Evolutionary conservation across 139 green algal species (phyloP).

Genomic region (Auxenochlorella pyrenoidosa): DNA sequence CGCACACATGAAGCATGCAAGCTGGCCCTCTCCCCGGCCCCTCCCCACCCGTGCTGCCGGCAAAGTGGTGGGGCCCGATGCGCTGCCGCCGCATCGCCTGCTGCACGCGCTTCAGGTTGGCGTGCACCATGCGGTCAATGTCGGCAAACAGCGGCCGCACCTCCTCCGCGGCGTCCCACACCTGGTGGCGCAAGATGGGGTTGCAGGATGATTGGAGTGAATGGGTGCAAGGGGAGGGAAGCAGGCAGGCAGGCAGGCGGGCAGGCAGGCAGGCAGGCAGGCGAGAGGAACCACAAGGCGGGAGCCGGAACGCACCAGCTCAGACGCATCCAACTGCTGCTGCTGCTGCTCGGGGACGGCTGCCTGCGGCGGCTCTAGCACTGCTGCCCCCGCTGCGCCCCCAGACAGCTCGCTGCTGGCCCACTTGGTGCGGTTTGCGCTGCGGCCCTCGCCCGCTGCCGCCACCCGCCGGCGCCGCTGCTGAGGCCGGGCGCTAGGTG

Average conservation of each 20-base stretch:
- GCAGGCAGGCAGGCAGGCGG: no score
- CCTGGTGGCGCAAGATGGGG: neutral
- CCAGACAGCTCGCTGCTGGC: slow-evolving; percentile 17
- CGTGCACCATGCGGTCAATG: slow-evolving; percentile 76
- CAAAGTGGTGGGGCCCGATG: slow-evolving; percentile 92
- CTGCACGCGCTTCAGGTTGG: slow-evolving; percentile 79
- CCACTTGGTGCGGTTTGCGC: slow-evolving; percentile 77
- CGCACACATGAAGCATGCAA: neutral
- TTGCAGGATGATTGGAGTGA: neutral
- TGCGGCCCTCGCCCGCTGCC: slow-evolving; percentile 64
- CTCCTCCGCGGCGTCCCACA: slow-evolving; percentile 30
- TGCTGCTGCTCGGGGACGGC: neutral
- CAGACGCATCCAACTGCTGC: slow-evolving; percentile 32
- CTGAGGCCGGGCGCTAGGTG: neutral
- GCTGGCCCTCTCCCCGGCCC: no score
- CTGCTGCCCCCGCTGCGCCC: neutral
- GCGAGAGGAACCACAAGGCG: neutral
- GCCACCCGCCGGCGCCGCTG: neutral
- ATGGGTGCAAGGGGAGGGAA: no score
- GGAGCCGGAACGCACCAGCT: slow-evolving; percentile 21
- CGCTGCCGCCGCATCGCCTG: slow-evolving; percentile 62
- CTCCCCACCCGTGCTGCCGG: slow-evolving; percentile 73
- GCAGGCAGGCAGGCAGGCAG: neutral
- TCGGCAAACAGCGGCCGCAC: slow-evolving; percentile 56
- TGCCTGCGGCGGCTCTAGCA: neutral